Conservation (phyloP, 2,329 filamentous ascomycete genomes). For the Phyllosticta ampelicida region DNA sequence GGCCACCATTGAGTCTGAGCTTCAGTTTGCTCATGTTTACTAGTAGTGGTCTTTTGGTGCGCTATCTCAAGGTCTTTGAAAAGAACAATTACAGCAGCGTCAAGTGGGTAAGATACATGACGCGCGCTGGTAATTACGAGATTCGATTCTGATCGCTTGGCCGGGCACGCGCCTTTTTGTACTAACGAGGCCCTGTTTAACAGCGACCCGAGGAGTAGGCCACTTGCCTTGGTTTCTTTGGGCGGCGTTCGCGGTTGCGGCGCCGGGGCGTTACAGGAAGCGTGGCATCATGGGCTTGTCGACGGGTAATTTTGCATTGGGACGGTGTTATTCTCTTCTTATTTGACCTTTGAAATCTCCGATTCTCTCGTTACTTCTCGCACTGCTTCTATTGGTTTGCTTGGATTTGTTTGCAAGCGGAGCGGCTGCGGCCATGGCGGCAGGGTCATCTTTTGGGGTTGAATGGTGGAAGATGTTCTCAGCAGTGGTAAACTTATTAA, state of each 20-base stretch:
- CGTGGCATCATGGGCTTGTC: background rate
- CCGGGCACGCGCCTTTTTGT: too few relatives aligned
- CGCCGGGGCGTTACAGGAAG: background rate
- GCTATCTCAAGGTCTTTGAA: conserved; percentile 97
- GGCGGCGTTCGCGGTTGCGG: background rate
- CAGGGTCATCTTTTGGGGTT: too few relatives aligned
- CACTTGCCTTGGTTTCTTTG: background rate
- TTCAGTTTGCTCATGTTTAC: conserved; percentile 98
- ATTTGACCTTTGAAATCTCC: background rate
- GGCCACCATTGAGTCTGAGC: conserved; percentile 81
- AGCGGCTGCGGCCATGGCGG: too few relatives aligned
- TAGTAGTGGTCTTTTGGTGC: conserved; percentile 78
- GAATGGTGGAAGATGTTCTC: too few relatives aligned
- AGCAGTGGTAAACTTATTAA: too few relatives aligned
- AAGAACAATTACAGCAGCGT: conserved; percentile 98
- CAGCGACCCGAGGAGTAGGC: background rate
- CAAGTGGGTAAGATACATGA: conserved; percentile 99
- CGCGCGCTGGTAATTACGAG: conserved; percentile 91
- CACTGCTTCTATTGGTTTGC: background rate
- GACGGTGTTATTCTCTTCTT: conserved; percentile 2
- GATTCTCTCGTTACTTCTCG: background rate
- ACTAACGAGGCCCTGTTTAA: background rate
- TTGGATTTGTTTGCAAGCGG: too few relatives aligned
- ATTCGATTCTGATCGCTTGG: conserved; percentile 52
- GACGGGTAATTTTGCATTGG: conserved; percentile 4